Percentiles rank a stretch among this genome's conserved stretches.
These are phyloP conservation scores for Kluyveromyces siamensis DNA, from an alignment of 805 yeast species.

Conservation along the genomic window DNA sequence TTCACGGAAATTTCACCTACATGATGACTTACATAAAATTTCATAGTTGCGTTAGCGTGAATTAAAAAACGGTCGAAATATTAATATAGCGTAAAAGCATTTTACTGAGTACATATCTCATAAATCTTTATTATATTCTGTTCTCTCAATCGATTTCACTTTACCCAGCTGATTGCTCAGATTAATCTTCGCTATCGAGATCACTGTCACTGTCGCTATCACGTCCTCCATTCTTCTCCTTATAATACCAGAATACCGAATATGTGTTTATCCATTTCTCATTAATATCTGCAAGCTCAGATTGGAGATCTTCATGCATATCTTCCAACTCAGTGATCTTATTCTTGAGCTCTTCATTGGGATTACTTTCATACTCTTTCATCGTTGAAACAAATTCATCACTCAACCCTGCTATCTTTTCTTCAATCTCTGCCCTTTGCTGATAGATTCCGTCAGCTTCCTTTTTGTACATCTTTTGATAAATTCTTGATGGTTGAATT, in stretches of 20 bases:
- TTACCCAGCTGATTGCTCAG: no score
- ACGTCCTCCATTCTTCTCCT: neutral
- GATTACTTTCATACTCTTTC: neutral
- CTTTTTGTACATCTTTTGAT: neutral
- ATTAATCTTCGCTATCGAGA: neutral
- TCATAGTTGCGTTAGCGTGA: no score
- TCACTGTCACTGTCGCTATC: neutral
- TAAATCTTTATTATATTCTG: no score
- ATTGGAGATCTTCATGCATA: neutral
- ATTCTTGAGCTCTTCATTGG: neutral
- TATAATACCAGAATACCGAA: conserved; percentile 1
- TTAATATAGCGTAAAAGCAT: neutral
- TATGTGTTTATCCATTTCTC: conserved; percentile 2
- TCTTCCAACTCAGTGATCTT: neutral
- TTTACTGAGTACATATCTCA: neutral
- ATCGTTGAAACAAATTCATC: neutral
- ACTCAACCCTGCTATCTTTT: neutral
- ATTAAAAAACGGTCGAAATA: neutral
- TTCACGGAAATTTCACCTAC: neutral
- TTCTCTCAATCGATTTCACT: neutral
- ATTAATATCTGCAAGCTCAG: neutral
- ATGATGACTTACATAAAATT: no score
- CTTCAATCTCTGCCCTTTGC: neutral
- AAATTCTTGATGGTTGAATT: conserved; percentile 1
- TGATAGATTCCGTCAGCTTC: neutral